Evolutionary conservation across 345 rosid species (phyloP), one percentile per base, ranked within the genome.

Genomic region (Pistacia atlantica): DNA sequence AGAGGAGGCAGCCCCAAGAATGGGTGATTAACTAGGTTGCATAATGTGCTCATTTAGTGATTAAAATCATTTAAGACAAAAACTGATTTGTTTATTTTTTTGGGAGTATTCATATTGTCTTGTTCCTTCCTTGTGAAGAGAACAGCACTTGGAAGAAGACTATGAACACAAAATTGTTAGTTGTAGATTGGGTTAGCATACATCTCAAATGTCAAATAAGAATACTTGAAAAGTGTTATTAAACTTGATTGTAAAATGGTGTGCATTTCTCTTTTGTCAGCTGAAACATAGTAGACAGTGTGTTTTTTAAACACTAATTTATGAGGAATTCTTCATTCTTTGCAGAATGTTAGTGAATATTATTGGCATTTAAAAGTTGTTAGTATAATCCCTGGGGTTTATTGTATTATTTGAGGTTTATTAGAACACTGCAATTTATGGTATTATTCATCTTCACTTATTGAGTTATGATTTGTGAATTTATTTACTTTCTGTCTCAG

Each of bases 201-300:
- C 33, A 31, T 73, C 33, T 61, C 66, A 28, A 61, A 49, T 14
- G 38, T 68, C 42, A 68, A 68, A 11, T 68, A 35, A 49, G 20
- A 68, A 18, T 25, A 49, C 45, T 68, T 49, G 58, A 49, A 66
- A 20, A 22, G 33, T 11, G 33, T 11, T 37, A 37, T 37, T 35
- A 42, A 42, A 42, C 9, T 20, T 37, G 35, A 66, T 46, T 45
- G 70, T 46, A 11, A 45, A 46, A 46, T 66, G 33, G 18, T 66
- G 20, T 4, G 16, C 45, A 65, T 65, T 42, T 42, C 28, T 42
- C 28, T 17, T 49, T 65, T n/a, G 22, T 38, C 20, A 25, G 20
- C 42, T 65, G 11, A 65, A 65, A 4, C 25, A 38, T 18, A 65
- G 31, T 42, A 42, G 11, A n/a, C 2, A 2, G 16, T 4, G 20